Base-by-base conservation (phyloP, 176 grass and related monocot species). In the Raddia distichophylla region DNA sequence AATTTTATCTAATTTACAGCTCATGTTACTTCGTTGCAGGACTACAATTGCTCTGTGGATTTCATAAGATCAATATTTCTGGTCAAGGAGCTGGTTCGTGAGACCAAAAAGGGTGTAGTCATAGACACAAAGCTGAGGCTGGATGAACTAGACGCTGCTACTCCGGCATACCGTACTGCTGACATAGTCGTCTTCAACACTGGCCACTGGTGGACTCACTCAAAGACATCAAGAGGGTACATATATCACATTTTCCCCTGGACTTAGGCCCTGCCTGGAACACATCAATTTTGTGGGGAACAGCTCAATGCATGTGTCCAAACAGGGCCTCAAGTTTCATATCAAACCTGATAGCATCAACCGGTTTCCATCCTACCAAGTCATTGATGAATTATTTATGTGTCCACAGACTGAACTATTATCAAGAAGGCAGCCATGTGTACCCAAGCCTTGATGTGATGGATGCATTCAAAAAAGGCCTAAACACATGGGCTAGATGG, bases 191-290 rank as follows among this genome's bases (percentile, higher is more conserved):
- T 99, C 37, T 91, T 95, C 91, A 99, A 95, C 82, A 99, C 93
- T 6, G 91, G 89, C 10, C 96, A 95, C 71, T 95, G 96, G 93
- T 99, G 96, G 93, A 98, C 96, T 66, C 96, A 95, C 69, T 66
- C 83, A 16, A 95, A 98, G 77, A 93, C 87, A 54, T 93, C 96
- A 43, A 80, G 76, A 86, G 96, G 96, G 96, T 40, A 40, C 27
- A 27, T 99, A 70, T 15, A 63, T 7, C 44, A 60, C 7, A 77
- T 22, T 37, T 61, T 16, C 72, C 51, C 75, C 46, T 35, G 11
- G 74, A 86, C 49, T 62, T 40, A 40, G 37, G 37, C 37, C 37
- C 37, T 40, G 37, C 4, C 37, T 40, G 4, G 37, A 2, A 40
- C 37, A 40, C 37, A 40, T 40, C 37, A 40, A 40, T 40, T 40